Evolutionary conservation across 164 flowering plant species (phyloP), one percentile per base, ranked within the genome.

Genomic region (Warburgia ugandensis): DNA sequence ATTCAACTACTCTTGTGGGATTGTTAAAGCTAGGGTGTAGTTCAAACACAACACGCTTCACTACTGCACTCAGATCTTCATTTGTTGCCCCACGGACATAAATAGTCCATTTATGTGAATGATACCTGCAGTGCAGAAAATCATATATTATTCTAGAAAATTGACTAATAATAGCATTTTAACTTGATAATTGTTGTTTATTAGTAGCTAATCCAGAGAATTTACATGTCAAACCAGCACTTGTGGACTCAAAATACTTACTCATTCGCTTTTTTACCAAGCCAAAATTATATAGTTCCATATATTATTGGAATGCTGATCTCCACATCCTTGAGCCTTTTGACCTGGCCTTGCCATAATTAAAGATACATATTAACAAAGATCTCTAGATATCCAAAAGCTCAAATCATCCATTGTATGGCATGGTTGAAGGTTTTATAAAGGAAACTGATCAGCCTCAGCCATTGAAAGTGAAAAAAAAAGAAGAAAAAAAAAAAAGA

Each of bases 51-150:
- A 58, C 97, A 22, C 76, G 75, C 67, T 83, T 78, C 7, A 88
- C 39, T 52, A 81, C 84, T 19, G 59, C 85, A 44, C 87, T 66
- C 42, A 88, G 66, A 69, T 88, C 89, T 63, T 88, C 97, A 74
- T 85, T 88, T 22, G 85, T 65, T 16, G 95, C 84, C 27, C 97
- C 81, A 9, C 92, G 86, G 32, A 88, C 85, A 70, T 78, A 85
- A 26, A 88, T 87, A 5, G 89, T 85, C 97, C 95, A 88, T 56
- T 74, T 88, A 60, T 88, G 97, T 0, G 97, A 83, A 51, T 79
- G 79, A 41, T 69, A 73, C 77, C 96, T 87, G 21, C 17, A 33
- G 2, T 26, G 14, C 3, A 2, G 10, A 37, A 39, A 38, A 27
- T 20, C n/a, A n/a, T n/a, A n/a, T n/a, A n/a, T n/a, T n/a, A n/a